A percentile compares a stretch with the other conserved stretches of the same genome.
Evolutionary conservation across 495 filamentous ascomycete genomes (phyloP).

Genomic region (Hyaloscypha finlandica): DNA sequence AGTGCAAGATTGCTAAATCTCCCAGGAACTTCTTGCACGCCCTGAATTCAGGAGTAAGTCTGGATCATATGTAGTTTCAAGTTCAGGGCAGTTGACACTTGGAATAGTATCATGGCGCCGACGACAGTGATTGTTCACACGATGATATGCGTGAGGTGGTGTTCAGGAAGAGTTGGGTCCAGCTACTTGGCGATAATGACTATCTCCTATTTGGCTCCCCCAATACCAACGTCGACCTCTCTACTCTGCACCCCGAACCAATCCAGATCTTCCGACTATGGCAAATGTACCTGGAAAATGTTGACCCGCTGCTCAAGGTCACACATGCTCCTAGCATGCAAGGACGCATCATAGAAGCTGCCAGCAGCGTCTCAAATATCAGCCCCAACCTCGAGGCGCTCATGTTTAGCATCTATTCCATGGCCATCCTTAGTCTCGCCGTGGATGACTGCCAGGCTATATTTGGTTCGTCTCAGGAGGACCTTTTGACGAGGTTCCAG

Average conservation of each 20-base stretch:
- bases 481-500: constrained; percentile 46
- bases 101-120: constrained; percentile 17
- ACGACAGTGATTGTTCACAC: constrained; percentile 24
- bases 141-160: constrained; percentile 23
- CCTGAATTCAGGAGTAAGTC: constrained; percentile 48
- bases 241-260: constrained; percentile 48
- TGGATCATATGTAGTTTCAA: constrained; percentile 4
- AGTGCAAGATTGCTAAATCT: constrained; percentile 25
- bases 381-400: constrained; percentile 52
- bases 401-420: constrained; percentile 55
- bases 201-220: constrained; percentile 34
- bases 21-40: constrained; percentile 50
- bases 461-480: constrained; percentile 45
- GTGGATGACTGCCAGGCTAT: constrained; percentile 49
- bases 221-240: constrained; percentile 22
- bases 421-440: constrained; percentile 47
- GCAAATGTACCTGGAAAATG: constrained; percentile 67
- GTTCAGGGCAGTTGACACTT: constrained; percentile 6
- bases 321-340: constrained; percentile 66
- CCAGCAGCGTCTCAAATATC: constrained; percentile 37
- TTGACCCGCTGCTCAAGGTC: constrained; percentile 69
- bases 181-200: constrained; percentile 24
- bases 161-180: constrained; percentile 10
- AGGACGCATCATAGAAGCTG: constrained; percentile 45
- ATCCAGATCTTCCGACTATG: constrained; percentile 72